A percentile compares a stretch with the other conserved stretches of the same genome.
phyloP scores from a whole-genome alignment of 257 asterid species.

The Nicotiana tomentosiformis region DNA sequence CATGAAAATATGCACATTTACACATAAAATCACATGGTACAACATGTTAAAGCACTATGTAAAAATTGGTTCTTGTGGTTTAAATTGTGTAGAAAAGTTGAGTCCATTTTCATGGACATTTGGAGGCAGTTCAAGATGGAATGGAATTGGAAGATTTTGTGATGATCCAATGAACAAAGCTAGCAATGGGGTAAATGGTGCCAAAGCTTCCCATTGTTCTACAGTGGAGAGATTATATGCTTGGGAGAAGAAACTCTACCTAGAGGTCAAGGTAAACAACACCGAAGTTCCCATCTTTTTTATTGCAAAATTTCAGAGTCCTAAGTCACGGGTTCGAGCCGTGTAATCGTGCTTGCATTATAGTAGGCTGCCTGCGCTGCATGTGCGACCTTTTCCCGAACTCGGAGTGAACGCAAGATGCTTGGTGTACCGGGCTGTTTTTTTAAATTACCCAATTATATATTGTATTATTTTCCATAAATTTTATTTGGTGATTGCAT shows the following conservation, averaged over 20 bases:
- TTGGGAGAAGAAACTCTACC: constrained; percentile 90
- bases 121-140: constrained; percentile 83
- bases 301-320: neutral
- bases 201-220: constrained; percentile 60
- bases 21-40: neutral
- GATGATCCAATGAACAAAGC: constrained; percentile 51
- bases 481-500: neutral
- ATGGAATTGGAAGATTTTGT: constrained; percentile 73
- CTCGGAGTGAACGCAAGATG: too few species aligned
- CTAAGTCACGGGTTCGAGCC: too few species aligned
- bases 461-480: neutral
- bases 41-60: neutral
- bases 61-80: constrained; percentile 12
- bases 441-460: neutral
- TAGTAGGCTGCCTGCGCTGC: neutral
- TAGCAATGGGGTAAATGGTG: constrained; percentile 20
- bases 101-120: constrained; percentile 59
- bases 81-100: constrained; percentile 36
- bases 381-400: too few species aligned
- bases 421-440: neutral
- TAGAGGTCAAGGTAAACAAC: constrained; percentile 78
- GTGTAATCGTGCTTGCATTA: neutral
- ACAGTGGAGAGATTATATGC: constrained; percentile 79
- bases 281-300: neutral
- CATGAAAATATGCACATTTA: neutral